These are phyloP conservation scores for Hypoxylon sp. DNA, from an alignment of 2,329 filamentous ascomycete species.

Conservation along the genomic window DNA sequence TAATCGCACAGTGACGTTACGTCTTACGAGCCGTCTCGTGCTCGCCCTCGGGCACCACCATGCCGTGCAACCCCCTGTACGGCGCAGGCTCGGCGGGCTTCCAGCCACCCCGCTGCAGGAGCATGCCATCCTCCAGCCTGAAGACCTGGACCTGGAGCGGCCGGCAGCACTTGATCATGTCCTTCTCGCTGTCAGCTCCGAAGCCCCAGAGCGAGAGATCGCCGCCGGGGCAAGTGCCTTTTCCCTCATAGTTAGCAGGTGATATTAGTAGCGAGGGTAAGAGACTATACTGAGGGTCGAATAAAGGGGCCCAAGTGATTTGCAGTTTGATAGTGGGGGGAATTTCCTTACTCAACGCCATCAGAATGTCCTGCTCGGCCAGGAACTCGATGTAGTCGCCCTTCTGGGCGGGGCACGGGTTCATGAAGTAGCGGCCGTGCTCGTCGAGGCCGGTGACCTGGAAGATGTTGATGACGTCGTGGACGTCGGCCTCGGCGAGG, in stretches of 20 bases:
- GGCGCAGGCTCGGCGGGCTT: slow-evolving; percentile 63
- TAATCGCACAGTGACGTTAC: background rate
- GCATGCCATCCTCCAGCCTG: slow-evolving; percentile 60
- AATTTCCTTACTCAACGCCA: slow-evolving; percentile 58
- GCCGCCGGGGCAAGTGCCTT: slow-evolving; percentile 78
- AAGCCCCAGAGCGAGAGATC: slow-evolving; percentile 86
- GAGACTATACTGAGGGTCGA: background rate
- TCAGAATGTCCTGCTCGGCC: slow-evolving; percentile 78
- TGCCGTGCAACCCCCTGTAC: slow-evolving; percentile 73
- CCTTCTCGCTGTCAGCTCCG: slow-evolving; percentile 70
- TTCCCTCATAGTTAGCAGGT: background rate
- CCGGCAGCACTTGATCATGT: slow-evolving; percentile 74
- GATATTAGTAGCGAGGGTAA: background rate
- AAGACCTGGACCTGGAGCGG: slow-evolving; percentile 80
- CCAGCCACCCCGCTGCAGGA: slow-evolving; percentile 67
- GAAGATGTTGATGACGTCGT: slow-evolving; percentile 87
- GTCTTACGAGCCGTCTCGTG: slow-evolving; percentile 18
- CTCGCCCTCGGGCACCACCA: slow-evolving; percentile 51
- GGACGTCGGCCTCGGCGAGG: slow-evolving; percentile 75
- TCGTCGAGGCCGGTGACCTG: slow-evolving; percentile 82
- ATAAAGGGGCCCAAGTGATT: background rate
- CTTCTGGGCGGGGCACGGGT: slow-evolving; percentile 61
- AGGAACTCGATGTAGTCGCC: slow-evolving; percentile 77
- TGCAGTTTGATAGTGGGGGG: background rate
- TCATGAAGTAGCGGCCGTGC: slow-evolving; percentile 80